Percentiles rank a stretch among this genome's conserved stretches.
These are phyloP conservation scores for Yarrowia hollandica DNA, from an alignment of 805 yeast genomes.

Conservation along the genomic window DNA sequence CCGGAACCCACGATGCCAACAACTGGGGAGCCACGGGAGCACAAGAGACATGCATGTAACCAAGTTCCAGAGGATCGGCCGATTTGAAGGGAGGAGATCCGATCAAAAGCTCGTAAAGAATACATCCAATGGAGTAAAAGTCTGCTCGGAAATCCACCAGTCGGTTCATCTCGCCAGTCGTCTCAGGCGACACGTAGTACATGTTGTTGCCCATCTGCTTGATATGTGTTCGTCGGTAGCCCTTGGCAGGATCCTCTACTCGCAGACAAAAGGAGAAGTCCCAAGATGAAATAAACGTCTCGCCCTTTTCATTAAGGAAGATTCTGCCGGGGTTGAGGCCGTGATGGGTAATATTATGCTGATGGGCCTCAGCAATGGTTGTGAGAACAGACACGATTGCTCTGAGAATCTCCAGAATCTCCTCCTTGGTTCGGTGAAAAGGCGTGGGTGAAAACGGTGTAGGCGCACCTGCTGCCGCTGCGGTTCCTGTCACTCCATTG, in stretches of 20 bases:
- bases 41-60: slow-evolving; percentile 46
- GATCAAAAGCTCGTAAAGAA: slow-evolving; percentile 50
- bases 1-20: slow-evolving; percentile 37
- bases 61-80: slow-evolving; percentile 45
- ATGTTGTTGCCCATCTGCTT: slow-evolving; percentile 45
- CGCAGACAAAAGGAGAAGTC: slow-evolving; percentile 49
- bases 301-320: slow-evolving; percentile 42
- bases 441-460: slow-evolving; percentile 24
- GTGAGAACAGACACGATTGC: slow-evolving; percentile 37
- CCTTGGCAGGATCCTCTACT: slow-evolving; percentile 47
- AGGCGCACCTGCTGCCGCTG: slow-evolving; percentile 2
- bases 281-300: slow-evolving; percentile 50
- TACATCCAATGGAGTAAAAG: slow-evolving; percentile 52
- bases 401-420: slow-evolving; percentile 36
- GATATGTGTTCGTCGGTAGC: slow-evolving; percentile 48
- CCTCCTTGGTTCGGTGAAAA: slow-evolving; percentile 28
- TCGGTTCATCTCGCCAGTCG: slow-evolving; percentile 45
- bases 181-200: slow-evolving; percentile 55
- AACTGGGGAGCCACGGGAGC: slow-evolving; percentile 47
- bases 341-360: slow-evolving; percentile 50
- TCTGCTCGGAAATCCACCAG: slow-evolving; percentile 52
- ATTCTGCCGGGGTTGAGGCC: slow-evolving; percentile 48
- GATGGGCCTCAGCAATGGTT: slow-evolving; percentile 43
- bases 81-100: slow-evolving; percentile 50
- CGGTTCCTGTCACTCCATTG: not conserved